phyloP scores from a whole-genome alignment of 495 filamentous ascomycete species.

The Podospora bellae-mahoneyi region DNA sequence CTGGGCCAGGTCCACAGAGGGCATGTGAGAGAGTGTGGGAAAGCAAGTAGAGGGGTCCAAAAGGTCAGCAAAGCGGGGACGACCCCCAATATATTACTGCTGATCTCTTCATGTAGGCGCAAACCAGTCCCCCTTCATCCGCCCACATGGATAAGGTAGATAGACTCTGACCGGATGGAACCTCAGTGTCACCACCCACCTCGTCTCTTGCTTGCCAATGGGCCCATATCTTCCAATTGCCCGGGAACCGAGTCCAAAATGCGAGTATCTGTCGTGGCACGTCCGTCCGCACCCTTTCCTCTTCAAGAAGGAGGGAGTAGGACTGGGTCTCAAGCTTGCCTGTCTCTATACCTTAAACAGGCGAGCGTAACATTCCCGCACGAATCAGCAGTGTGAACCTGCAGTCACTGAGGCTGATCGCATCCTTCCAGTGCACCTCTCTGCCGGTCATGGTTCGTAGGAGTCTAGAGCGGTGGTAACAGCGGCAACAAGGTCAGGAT shows the following conservation, averaged over 20 bases:
- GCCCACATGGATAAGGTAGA: not conserved
- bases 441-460: not conserved
- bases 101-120: not conserved
- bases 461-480: not conserved
- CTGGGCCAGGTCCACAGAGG: not conserved
- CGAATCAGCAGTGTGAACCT: not conserved
- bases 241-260: slow-evolving; percentile 17
- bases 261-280: not conserved
- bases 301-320: not conserved
- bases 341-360: not conserved
- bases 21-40: not conserved
- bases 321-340: not conserved
- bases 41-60: not conserved
- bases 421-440: not conserved
- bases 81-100: not conserved
- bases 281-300: not conserved
- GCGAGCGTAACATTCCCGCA: not conserved
- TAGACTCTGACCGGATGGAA: not conserved
- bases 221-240: slow-evolving; percentile 18
- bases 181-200: not conserved
- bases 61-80: not conserved
- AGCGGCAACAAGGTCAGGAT: not conserved
- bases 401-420: not conserved
- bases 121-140: not conserved
- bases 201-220: not conserved